Base-by-base conservation (phyloP, 1,284 basidiomycete genomes). In the Apiotrichum gracile region DNA sequence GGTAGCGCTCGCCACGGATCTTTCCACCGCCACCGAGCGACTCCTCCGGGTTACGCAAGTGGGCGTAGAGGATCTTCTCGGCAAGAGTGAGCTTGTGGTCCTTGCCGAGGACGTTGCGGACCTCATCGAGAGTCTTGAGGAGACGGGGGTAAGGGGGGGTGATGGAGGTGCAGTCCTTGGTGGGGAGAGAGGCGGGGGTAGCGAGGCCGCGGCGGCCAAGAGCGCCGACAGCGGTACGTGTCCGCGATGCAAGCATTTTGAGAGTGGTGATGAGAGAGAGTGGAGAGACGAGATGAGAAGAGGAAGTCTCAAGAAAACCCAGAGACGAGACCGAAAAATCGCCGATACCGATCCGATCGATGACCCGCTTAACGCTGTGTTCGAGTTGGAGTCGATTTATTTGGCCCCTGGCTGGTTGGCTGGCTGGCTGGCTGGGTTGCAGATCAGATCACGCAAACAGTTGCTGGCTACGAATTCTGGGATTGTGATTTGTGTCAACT, bases 11-110 rank as follows among this genome's bases (percentile, higher is more conserved):
- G 35, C 94, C 94, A 63, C 94, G 80, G 39, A 91, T 81, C 54
- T 77, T 75, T 22, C 83, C 83, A 46, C 83, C 83, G 47, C 82
- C 79, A 19, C 81, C 81, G 31, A 96, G 76, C 52, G 79, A 84
- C 54, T 79, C 78, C 60, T 86, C 82, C 9, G 91, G 90, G 61
- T 93, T 84, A 62, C 83, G 76, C 50, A 98, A 78, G 77, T 99
- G 96, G 64, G 91, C 86, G 76, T 97, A 98, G 42, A 99, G 80
- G 47, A 98, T 96, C 81, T 99, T 99, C 77, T 99, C 96, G 25
- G 94, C 88, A 17, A 99, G 81, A 1, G 93, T 93, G 55, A 98
- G 78, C 63, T 76, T 77, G 52, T 53, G 62, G 34, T 64, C 66
- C 46, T 55, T 57, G 19, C 88, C 88, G 63, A 97, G 79, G 47